Evolutionary conservation across 2,329 filamentous ascomycete species (phyloP).

Genomic region (Dactylella cylindrospora): DNA sequence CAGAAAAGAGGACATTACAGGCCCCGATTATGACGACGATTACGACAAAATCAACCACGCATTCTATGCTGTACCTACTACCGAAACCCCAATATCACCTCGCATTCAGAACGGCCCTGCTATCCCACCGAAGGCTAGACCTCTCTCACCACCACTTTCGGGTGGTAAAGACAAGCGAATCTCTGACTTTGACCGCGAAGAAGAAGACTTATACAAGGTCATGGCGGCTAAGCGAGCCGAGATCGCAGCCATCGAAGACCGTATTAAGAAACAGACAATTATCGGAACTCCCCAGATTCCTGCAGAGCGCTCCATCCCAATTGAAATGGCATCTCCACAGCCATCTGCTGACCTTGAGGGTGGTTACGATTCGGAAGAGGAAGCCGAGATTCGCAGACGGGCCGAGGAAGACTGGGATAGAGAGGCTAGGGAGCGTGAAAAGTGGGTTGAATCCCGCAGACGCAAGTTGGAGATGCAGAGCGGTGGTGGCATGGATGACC

Average conservation of each 20-base stretch:
- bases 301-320: constrained; percentile 5
- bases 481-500: constrained; percentile 21
- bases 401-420: constrained; percentile 42
- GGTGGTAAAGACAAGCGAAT: constrained; percentile 26
- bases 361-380: constrained; percentile 28
- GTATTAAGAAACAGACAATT: constrained; percentile 26
- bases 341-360: constrained; percentile 5
- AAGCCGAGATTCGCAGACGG: constrained; percentile 25
- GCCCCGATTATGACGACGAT: background rate
- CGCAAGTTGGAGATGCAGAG: constrained; percentile 32
- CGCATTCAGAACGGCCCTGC: too few relatives aligned
- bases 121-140: constrained; percentile 26
- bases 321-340: constrained; percentile 16
- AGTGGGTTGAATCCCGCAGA: constrained; percentile 37
- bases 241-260: constrained; percentile 35
- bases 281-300: constrained; percentile 2
- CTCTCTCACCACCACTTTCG: constrained; percentile 24
- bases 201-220: constrained; percentile 40
- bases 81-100: too few relatives aligned
- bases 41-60: background rate
- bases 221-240: constrained; percentile 41
- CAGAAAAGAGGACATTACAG: constrained; percentile 21
- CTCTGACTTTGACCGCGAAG: constrained; percentile 41
- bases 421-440: constrained; percentile 36
- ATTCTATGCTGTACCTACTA: background rate